Evolutionary conservation across 495 filamentous ascomycete species (phyloP).

Genomic region (Articulospora tetracladia): DNA sequence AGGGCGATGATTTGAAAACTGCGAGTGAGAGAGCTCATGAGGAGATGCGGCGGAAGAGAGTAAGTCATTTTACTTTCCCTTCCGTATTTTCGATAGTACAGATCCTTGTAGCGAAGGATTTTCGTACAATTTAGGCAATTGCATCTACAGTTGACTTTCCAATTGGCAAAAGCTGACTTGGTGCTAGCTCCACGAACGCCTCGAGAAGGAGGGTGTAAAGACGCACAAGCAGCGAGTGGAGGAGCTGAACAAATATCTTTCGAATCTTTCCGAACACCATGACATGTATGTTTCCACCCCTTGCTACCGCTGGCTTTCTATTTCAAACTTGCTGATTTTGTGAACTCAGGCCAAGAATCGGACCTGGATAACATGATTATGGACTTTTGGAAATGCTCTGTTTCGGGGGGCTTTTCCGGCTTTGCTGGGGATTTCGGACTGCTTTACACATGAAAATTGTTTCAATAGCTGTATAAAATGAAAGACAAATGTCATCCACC

Average conservation of each 20-base stretch:
- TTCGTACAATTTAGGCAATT: no score
- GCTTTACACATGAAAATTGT: no score
- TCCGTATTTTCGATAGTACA: constrained; percentile 1
- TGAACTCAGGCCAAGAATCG: constrained; percentile 16
- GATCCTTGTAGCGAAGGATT: neutral
- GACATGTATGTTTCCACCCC: constrained; percentile 62
- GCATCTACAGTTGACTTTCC: no score
- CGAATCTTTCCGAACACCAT: constrained; percentile 90
- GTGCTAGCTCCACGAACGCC: constrained; percentile 59
- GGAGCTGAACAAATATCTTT: constrained; percentile 90
- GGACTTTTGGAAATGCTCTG: neutral
- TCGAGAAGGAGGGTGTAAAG: constrained; percentile 69
- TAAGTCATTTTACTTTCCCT: constrained; percentile 39
- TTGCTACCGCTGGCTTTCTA: neutral
- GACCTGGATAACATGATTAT: constrained; percentile 16
- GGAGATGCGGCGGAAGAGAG: constrained; percentile 74
- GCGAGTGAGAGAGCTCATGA: constrained; percentile 80
- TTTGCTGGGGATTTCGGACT: neutral
- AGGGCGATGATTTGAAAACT: constrained; percentile 59
- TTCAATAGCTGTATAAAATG: no score
- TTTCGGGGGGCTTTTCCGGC: neutral
- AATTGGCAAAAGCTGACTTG: neutral
- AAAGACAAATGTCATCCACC: no score
- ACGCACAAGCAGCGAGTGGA: constrained; percentile 97
- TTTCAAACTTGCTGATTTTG: neutral